These are phyloP conservation scores for Claviceps sp. DNA, from an alignment of 2,329 filamentous ascomycete species.

Conservation along the genomic window DNA sequence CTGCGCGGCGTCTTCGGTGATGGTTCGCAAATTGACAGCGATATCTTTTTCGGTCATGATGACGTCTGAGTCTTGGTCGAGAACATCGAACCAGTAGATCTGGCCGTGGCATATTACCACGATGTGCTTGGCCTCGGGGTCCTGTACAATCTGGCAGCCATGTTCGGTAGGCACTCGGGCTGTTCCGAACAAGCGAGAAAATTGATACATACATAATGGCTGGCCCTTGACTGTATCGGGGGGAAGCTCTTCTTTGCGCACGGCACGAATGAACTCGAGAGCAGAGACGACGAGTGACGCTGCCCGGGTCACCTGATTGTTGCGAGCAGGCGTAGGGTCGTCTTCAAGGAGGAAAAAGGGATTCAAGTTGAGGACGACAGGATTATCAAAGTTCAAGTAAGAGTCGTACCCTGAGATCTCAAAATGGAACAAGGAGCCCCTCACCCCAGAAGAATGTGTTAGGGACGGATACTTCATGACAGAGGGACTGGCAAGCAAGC, in stretches of 20 bases:
- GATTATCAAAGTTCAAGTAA: constrained; percentile 94
- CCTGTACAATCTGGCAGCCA: constrained; percentile 91
- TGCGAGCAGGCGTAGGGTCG: constrained; percentile 88
- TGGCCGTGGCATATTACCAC: constrained; percentile 90
- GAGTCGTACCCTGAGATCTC: constrained; percentile 79
- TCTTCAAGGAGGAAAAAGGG: constrained; percentile 96
- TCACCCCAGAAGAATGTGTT: constrained; percentile 3
- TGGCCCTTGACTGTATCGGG: constrained; percentile 75
- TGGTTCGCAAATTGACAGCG: constrained; percentile 78
- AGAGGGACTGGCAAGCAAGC: background rate
- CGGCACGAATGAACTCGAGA: constrained; percentile 81
- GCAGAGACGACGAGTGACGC: constrained; percentile 86
- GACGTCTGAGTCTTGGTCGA: constrained; percentile 85
- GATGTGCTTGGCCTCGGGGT: constrained; percentile 83
- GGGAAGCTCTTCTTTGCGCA: constrained; percentile 81
- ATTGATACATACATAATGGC: constrained; percentile 96
- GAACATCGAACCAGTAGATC: constrained; percentile 97
- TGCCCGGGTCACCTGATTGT: constrained; percentile 90
- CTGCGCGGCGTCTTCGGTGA: constrained; percentile 79
- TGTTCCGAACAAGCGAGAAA: constrained; percentile 87
- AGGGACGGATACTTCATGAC: background rate
- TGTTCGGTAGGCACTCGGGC: constrained; percentile 87
- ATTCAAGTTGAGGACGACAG: constrained; percentile 92
- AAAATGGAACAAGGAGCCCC: background rate
- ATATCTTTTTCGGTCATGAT: constrained; percentile 97